Percentiles rank a stretch among this genome's conserved stretches.
These are phyloP conservation scores for Hippophae rhamnoides DNA, from an alignment of 306 rosid species.

Conservation along the genomic window DNA sequence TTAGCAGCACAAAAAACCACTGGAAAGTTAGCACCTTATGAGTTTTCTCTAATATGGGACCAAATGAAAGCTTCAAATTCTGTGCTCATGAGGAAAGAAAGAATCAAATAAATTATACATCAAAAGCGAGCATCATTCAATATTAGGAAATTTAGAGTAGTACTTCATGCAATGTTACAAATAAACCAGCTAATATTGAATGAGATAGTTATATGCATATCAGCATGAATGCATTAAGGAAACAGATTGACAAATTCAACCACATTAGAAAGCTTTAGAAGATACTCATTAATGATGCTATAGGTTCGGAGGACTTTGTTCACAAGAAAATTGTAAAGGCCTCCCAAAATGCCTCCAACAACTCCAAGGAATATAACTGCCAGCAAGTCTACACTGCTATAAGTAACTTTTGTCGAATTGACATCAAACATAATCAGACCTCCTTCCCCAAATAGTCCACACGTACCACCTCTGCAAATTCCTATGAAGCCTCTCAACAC, in stretches of 20 bases:
- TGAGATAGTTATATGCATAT: neutral
- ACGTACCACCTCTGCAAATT: conserved; percentile 41
- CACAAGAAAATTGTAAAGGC: conserved; percentile 63
- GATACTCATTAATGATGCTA: conserved; percentile 68
- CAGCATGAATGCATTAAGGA: neutral
- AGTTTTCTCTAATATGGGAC: neutral
- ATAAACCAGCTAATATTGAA: neutral
- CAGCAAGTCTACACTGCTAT: conserved; percentile 36
- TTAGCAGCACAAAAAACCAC: conserved; percentile 16
- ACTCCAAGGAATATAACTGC: conserved; percentile 57
- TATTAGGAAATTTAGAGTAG: no score
- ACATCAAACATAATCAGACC: conserved; percentile 68
- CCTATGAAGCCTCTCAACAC: conserved; percentile 48
- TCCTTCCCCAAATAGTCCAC: conserved; percentile 81
- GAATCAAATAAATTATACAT: no score
- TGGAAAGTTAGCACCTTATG: neutral
- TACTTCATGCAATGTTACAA: no score
- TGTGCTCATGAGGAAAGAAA: no score
- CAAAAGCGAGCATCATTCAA: no score
- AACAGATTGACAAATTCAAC: conserved; percentile 1
- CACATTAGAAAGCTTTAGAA: conserved; percentile 12
- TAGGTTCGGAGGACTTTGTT: conserved; percentile 64
- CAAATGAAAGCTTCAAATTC: no score
- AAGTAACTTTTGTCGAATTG: conserved; percentile 35
- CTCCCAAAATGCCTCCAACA: conserved; percentile 61